A percentile compares a stretch with the other conserved stretches of the same genome.
These are phyloP conservation scores for Colletotrichum tabaci DNA, from an alignment of 2,329 filamentous ascomycete species.

Conservation along the genomic window DNA sequence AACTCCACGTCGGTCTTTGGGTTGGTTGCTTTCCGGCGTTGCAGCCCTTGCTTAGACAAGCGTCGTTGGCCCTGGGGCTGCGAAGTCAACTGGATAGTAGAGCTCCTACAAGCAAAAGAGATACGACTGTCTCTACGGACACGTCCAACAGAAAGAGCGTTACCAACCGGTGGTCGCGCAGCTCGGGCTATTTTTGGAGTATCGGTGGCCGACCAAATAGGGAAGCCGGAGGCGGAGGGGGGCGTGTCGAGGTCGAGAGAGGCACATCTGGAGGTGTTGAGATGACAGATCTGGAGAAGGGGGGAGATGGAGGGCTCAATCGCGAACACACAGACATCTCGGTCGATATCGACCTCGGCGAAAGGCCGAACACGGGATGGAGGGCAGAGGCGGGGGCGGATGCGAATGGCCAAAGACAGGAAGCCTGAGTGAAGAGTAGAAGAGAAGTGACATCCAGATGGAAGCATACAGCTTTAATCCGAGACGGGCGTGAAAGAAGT, in stretches of 20 bases:
- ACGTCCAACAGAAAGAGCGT: slow-evolving; percentile 6
- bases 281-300: slow-evolving; percentile 36
- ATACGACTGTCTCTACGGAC: neutral
- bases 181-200: neutral
- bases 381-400: neutral
- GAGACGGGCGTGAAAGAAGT: neutral
- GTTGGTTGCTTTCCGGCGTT: slow-evolving; percentile 58
- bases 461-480: neutral
- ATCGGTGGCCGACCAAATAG: neutral
- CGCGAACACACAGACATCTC: neutral
- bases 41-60: slow-evolving; percentile 48
- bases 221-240: too few species aligned
- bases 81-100: slow-evolving; percentile 21
- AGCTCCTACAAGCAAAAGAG: neutral
- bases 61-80: slow-evolving; percentile 11
- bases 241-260: neutral
- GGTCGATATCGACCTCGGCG: neutral
- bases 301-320: neutral
- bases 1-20: slow-evolving; percentile 61
- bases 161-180: neutral
- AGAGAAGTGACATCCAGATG: neutral
- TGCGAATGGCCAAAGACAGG: neutral
- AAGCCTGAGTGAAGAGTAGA: neutral
- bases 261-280: neutral
- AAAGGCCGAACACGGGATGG: neutral